Evolutionary conservation across 2,329 filamentous ascomycete genomes (phyloP), one percentile per base, ranked within the genome.

Genomic region (Fusarium foetens): DNA sequence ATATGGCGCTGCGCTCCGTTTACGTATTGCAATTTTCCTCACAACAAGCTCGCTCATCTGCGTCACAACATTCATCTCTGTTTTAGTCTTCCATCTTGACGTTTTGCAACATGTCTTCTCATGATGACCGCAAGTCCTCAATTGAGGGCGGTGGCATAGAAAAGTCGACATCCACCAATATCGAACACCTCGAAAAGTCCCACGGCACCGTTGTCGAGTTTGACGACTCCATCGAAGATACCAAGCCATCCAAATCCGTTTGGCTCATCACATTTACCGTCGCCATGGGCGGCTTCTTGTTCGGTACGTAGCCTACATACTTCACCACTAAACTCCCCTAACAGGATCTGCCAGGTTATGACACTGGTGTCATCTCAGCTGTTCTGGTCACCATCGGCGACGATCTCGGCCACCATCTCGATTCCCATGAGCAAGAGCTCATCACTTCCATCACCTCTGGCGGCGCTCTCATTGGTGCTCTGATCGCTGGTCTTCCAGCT

Each of bases 401-500:
- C 3, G 75, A 77, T 57, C 82, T 87, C n/a, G 81, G 82, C 35
- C 78, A 81, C 27, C 77, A 77, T 10, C 76, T 86, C 5, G 79
- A 70, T 39, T 80, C 82, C 7, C 81, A 79, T 5, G 85, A 88
- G 65, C 83, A 85, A 67, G 85, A 88, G 67, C 78, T 87, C 27
- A 83, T 88, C 41, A 88, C 86, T 2, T 87, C 86, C 0, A 81
- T 88, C 27, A 86, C 83, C 19, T 86, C 83, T 17, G 86, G 83
- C 2, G 76, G 76, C 52, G 76, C 76, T 23, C 73, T 78, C 13
- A 63, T 78, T 9, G 76, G 76, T 6, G 76, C 76, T 27, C 70
- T 78, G 29, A 71, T 78, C 23, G 76, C 76, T 17, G 77, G 77
- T 23, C 55, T 71, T 4, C 71, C 74, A 12, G 77, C 76, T 6